Base-by-base conservation (phyloP, 139 green algal genomes). In the Chlorella sp. region DNA sequence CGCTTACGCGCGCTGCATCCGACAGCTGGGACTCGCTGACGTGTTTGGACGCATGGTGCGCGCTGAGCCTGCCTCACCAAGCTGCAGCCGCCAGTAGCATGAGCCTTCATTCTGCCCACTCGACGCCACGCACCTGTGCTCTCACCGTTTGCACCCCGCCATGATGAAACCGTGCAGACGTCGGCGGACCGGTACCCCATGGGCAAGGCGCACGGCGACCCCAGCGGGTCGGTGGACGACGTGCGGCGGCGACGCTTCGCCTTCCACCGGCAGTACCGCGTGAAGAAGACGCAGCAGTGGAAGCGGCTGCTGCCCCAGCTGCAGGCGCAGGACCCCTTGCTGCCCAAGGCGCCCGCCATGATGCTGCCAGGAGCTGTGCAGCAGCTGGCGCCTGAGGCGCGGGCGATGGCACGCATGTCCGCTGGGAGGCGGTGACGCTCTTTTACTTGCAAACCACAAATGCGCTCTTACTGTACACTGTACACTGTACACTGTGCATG, bases 1-100 rank as follows among this genome's bases (percentile, higher is more conserved):
- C 29, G 65, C 77, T 3, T 89, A 86, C 73, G 69, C 64, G 2
- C 78, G 69, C 51, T 67, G 71, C 51, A 66, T 89, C 17, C 31
- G 71, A 30, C 82, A 80, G 51, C 73, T 89, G 62, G 84, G 84
- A 1, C 72, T 89, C 31, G 67, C 72, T 66, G 81, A 87, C 69
- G 64, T 85, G 34, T 85, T 80, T 70, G 69, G 60, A 22, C 60
- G 71, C 3, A 42, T 49, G 65, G 80, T 85, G 35, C n/a, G 71
- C 24, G 24, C 20, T 23, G 59, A 14, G 26, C 23, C 5, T 14
- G 26, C 59, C 59, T 33, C 24, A 65, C 26, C 26, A 33, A 31
- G 59, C 59, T 29, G 59, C 26, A 65, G 59, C 59, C 20, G 27
- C 10, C 27, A 10, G 20, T 10, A 33, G 10, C 17, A 65, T 33